phyloP scores from a whole-genome alignment of 331 rosid species.

The Erythrophleum ivorense region DNA sequence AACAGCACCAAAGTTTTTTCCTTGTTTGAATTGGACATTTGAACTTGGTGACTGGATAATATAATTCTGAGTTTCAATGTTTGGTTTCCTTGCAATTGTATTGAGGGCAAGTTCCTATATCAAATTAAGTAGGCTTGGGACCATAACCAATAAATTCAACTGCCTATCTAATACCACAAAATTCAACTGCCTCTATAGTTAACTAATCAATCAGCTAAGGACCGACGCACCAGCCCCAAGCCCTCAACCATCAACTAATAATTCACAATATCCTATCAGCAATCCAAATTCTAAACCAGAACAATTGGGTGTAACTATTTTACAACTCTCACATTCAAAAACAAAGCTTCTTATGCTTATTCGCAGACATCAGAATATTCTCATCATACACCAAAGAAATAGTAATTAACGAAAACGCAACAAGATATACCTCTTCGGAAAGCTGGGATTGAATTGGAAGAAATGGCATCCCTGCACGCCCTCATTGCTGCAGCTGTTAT shows the following conservation, averaged over 20 bases:
- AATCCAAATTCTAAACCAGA: not conserved
- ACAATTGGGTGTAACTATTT: not conserved
- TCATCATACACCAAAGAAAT: not conserved
- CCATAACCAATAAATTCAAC: slow-evolving; percentile 8
- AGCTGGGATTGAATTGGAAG: slow-evolving; percentile 95
- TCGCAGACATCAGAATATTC: not conserved
- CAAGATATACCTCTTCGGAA: slow-evolving; percentile 75
- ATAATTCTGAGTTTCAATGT: not conserved
- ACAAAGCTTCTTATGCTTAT: not conserved
- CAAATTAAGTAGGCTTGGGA: not conserved
- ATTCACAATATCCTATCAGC: not conserved
- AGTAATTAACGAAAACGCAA: not conserved
- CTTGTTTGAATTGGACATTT: not conserved
- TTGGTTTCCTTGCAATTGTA: not conserved
- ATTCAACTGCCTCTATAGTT: slow-evolving; percentile 15
- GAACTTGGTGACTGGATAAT: not conserved
- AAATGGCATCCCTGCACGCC: slow-evolving; percentile 92
- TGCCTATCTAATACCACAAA: not conserved
- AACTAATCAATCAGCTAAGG: slow-evolving; percentile 4
- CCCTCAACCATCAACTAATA: not conserved
- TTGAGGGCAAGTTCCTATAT: not conserved
- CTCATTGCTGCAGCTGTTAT: slow-evolving; percentile 93
- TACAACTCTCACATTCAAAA: not conserved
- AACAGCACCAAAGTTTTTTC: not conserved
- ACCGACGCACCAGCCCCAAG: slow-evolving; percentile 2